A percentile compares a stretch with the other conserved stretches of the same genome.
These are phyloP conservation scores for Millerozyma miso DNA, from an alignment of 805 yeast genomes.

Conservation along the genomic window DNA sequence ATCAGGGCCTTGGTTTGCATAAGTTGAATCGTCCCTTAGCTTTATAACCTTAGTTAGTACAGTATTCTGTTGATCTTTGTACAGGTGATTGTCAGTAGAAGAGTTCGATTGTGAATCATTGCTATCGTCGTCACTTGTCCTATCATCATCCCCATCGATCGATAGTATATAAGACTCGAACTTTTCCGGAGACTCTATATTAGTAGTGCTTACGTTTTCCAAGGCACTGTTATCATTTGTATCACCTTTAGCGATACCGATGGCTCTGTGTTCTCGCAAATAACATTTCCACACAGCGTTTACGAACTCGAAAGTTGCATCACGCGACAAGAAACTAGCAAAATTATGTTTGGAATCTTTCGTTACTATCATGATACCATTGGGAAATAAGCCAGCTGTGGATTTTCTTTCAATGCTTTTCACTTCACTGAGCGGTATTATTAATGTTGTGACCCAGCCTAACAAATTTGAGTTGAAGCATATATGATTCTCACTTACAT, in stretches of 20 bases:
- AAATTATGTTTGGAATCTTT: slow-evolving; percentile 63
- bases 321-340: slow-evolving; percentile 85
- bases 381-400: slow-evolving; percentile 88
- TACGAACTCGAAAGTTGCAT: slow-evolving; percentile 67
- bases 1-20: slow-evolving; percentile 58
- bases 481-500: slow-evolving; percentile 69
- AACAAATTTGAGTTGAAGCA: slow-evolving; percentile 85
- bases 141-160: slow-evolving; percentile 40
- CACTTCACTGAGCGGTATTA: slow-evolving; percentile 69
- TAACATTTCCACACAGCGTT: slow-evolving; percentile 60
- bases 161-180: slow-evolving; percentile 35
- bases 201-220: slow-evolving; percentile 9
- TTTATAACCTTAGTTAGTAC: slow-evolving; percentile 21
- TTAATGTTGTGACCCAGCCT: slow-evolving; percentile 86
- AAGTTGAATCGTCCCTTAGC: slow-evolving; percentile 36
- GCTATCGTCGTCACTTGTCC: slow-evolving; percentile 23
- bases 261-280: background rate
- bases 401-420: slow-evolving; percentile 70
- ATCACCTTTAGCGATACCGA: slow-evolving; percentile 7
- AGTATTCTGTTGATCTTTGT: slow-evolving; percentile 1
- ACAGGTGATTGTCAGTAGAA: background rate
- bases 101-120: slow-evolving; percentile 16
- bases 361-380: slow-evolving; percentile 76
- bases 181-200: slow-evolving; percentile 17
- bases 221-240: slow-evolving; percentile 6